Evolutionary conservation across 2,329 filamentous ascomycete genomes (phyloP).

Genomic region (Fusarium sp.): DNA sequence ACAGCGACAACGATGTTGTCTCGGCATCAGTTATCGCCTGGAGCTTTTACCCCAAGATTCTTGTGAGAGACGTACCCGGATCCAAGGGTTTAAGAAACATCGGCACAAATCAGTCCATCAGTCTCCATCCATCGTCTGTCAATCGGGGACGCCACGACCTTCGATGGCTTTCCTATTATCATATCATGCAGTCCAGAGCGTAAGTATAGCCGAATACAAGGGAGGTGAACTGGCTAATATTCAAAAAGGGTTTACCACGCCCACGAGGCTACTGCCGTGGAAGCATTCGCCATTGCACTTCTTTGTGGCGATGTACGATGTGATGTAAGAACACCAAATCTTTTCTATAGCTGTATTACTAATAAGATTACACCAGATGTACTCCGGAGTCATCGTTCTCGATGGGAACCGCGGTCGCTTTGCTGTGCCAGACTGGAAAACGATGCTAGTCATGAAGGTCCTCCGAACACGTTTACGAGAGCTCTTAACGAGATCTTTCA

Average conservation of each 20-base stretch:
- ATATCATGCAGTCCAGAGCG: constrained; percentile 94
- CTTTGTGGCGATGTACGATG: constrained; percentile 90
- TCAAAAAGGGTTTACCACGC: constrained; percentile 80
- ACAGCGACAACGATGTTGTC: constrained; percentile 83
- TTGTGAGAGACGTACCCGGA: constrained; percentile 76
- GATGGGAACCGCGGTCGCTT: constrained; percentile 90
- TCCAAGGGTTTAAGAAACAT: constrained; percentile 88
- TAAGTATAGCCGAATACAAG: constrained; percentile 51
- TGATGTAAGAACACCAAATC: constrained; percentile 65
- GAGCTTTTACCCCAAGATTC: constrained; percentile 94
- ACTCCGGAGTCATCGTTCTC: constrained; percentile 84
- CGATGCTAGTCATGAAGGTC: constrained; percentile 87
- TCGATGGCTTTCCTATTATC: constrained; percentile 92
- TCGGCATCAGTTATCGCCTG: constrained; percentile 86
- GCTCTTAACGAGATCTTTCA: constrained; percentile 77
- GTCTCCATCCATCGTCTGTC: constrained; percentile 86
- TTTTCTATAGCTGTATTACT: neutral
- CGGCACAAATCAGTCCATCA: constrained; percentile 90
- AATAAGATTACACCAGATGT: constrained; percentile 66
- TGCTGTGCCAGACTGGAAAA: constrained; percentile 87
- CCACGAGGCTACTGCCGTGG: constrained; percentile 83
- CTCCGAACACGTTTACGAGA: constrained; percentile 79
- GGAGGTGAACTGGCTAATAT: constrained; percentile 13
- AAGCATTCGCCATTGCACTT: constrained; percentile 84
- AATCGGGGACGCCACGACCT: constrained; percentile 77